Percentiles rank a stretch among this genome's conserved stretches.
Conservation (phyloP, 129 eudicot genomes). For the Saposhnikovia divaricata region DNA sequence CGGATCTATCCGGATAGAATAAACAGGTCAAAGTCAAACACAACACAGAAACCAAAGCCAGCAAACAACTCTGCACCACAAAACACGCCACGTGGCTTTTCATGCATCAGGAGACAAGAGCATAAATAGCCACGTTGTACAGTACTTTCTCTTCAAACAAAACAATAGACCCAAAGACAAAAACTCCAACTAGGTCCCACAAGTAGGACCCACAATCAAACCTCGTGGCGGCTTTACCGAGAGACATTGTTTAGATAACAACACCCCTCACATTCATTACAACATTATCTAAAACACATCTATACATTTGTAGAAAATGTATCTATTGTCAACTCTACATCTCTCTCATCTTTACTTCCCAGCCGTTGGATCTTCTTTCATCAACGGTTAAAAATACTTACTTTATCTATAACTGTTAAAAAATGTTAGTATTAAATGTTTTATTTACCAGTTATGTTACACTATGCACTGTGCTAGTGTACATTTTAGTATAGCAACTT, state of each 20-base stretch:
- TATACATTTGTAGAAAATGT: neutral
- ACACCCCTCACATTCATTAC: neutral
- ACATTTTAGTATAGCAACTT: neutral
- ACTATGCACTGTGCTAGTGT: neutral
- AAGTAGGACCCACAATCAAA: neutral
- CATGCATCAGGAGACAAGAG: neutral
- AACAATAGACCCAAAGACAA: neutral
- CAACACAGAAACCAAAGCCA: neutral
- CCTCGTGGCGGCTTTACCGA: slow-evolving; percentile 1
- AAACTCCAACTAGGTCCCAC: neutral
- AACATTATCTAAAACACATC: slow-evolving; percentile 2
- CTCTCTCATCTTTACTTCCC: neutral
- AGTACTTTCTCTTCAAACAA: neutral
- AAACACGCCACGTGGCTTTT: neutral
- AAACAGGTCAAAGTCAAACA: neutral
- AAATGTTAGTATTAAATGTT: neutral
- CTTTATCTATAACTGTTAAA: neutral
- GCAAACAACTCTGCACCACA: neutral
- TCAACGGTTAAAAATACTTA: neutral
- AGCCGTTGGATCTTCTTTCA: neutral
- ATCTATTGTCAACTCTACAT: slow-evolving; percentile 5
- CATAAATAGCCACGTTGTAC: slow-evolving; percentile 2
- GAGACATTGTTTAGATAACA: neutral
- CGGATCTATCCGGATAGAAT: neutral
- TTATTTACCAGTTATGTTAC: neutral